Percentiles rank a stretch among this genome's conserved stretches.
These are phyloP conservation scores for Reticulascus tulasneorum DNA, from an alignment of 2,329 filamentous ascomycete species.

Conservation along the genomic window DNA sequence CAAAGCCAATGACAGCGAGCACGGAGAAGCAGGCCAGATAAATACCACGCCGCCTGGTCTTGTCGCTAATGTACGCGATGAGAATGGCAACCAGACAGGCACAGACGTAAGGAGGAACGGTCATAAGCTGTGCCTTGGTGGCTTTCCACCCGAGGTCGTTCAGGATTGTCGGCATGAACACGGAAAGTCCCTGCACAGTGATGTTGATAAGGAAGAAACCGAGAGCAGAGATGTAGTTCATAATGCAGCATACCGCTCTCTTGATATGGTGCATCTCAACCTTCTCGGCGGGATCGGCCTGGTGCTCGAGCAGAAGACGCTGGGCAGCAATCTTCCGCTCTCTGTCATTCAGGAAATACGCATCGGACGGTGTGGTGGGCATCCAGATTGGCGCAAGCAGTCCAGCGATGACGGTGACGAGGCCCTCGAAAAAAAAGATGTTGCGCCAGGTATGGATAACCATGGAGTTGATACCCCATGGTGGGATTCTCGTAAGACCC, in stretches of 20 bases:
- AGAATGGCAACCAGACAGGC: constrained; percentile 35
- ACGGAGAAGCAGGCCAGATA: constrained; percentile 35
- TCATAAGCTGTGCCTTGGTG: constrained; percentile 37
- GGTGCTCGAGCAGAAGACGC: constrained; percentile 46
- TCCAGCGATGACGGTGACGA: constrained; percentile 48
- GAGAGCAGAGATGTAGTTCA: constrained; percentile 54
- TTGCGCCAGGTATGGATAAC: constrained; percentile 50
- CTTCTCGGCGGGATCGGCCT: constrained; percentile 38
- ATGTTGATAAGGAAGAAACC: constrained; percentile 60
- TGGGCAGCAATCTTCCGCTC: constrained; percentile 51
- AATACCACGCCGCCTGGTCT: constrained; percentile 30
- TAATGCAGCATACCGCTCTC: constrained; percentile 49
- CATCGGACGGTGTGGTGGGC: constrained; percentile 43
- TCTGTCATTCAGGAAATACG: constrained; percentile 47
- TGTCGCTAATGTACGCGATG: constrained; percentile 36
- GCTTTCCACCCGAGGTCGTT: constrained; percentile 34
- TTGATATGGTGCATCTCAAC: constrained; percentile 46
- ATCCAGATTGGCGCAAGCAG: constrained; percentile 46
- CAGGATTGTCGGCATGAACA: constrained; percentile 48
- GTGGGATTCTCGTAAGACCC: constrained; percentile 45
- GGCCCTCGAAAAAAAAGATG: constrained; percentile 62
- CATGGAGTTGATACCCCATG: constrained; percentile 42
- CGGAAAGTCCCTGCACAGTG: constrained; percentile 50
- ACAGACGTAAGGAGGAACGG: constrained; percentile 39
- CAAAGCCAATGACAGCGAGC: constrained; percentile 46